A percentile compares a stretch with the other conserved stretches of the same genome.
phyloP scores from a whole-genome alignment of 176 grass and related monocot species.

The Carex myosuroides region DNA sequence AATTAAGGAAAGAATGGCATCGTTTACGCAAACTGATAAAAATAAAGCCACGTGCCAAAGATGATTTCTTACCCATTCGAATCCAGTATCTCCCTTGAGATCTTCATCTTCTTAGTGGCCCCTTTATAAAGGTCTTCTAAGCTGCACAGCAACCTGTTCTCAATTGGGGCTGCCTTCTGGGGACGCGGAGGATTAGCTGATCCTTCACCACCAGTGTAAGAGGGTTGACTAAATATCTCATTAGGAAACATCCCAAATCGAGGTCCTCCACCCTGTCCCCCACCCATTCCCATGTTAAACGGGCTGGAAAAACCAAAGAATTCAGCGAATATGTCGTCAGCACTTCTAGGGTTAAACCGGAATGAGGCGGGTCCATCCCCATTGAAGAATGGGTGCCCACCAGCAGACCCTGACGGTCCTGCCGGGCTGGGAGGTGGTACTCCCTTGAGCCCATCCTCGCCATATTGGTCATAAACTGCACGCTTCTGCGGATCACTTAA shows the following conservation, averaged over 20 bases:
- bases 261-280: constrained; percentile 24
- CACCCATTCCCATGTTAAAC: constrained; percentile 37
- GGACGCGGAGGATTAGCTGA: constrained; percentile 36
- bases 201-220: constrained; percentile 30
- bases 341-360: constrained; percentile 59
- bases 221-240: constrained; percentile 38
- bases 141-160: constrained; percentile 55
- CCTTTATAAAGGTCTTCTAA: constrained; percentile 82
- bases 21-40: neutral
- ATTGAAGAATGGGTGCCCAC: constrained; percentile 28
- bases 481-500: constrained; percentile 74
- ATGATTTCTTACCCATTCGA: constrained; percentile 32
- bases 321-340: constrained; percentile 70
- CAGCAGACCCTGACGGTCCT: constrained; percentile 29
- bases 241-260: constrained; percentile 46
- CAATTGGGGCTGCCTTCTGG: constrained; percentile 46
- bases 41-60: neutral
- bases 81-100: constrained; percentile 73
- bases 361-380: constrained; percentile 30
- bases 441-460: constrained; percentile 75
- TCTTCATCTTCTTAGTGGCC: constrained; percentile 82
- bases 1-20: neutral
- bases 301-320: constrained; percentile 68
- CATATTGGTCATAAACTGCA: constrained; percentile 61
- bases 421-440: constrained; percentile 45